Evolutionary conservation across 768 basidiomycete species (phyloP).

Genomic region (Collybiopsis luxurians): DNA sequence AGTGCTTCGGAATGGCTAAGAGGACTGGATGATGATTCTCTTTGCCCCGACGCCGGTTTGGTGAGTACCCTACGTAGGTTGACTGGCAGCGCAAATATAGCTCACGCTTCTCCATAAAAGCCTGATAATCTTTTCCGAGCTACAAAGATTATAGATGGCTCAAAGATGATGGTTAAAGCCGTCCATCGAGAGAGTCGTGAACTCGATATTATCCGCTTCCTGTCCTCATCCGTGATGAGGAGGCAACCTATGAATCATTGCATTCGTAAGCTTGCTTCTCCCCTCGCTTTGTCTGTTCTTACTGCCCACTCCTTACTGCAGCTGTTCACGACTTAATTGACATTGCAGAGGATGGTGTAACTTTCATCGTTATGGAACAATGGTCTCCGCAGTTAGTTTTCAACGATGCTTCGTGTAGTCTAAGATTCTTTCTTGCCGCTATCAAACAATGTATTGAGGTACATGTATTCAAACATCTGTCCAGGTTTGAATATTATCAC

Average conservation of each 20-base stretch:
- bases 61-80: constrained; percentile 37
- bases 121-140: constrained; percentile 75
- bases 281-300: neutral
- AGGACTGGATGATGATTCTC: constrained; percentile 48
- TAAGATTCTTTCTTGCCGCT: constrained; percentile 51
- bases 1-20: constrained; percentile 16
- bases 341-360: constrained; percentile 46
- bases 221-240: constrained; percentile 51
- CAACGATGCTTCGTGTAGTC: constrained; percentile 45
- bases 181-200: constrained; percentile 64
- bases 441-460: constrained; percentile 73
- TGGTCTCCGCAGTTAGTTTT: constrained; percentile 67
- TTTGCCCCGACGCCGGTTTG: constrained; percentile 72
- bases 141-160: constrained; percentile 45
- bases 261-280: constrained; percentile 54
- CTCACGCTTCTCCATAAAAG: constrained; percentile 33
- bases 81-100: neutral
- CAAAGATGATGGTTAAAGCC: constrained; percentile 64
- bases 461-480: constrained; percentile 5
- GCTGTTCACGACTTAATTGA: constrained; percentile 67
- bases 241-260: constrained; percentile 70
- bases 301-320: constrained; percentile 24
- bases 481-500: neutral
- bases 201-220: constrained; percentile 51
- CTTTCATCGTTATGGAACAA: constrained; percentile 78